Percentiles rank a stretch among this genome's conserved stretches.
Evolutionary conservation across 352 stramenopile species (phyloP).

Genomic region (Globisporangium carolinianum): DNA sequence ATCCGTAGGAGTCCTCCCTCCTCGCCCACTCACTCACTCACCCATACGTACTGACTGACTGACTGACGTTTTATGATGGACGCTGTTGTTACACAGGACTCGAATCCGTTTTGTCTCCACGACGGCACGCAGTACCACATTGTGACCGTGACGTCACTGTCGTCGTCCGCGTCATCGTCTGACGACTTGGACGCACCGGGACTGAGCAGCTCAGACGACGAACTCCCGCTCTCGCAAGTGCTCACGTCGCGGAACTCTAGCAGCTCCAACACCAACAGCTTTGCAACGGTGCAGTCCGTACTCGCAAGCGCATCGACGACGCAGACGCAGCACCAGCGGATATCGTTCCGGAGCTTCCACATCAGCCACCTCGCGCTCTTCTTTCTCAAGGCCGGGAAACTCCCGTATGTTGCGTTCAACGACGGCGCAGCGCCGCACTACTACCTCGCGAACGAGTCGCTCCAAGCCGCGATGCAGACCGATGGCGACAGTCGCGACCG

Average conservation of each 20-base stretch:
- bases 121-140: slow-evolving; percentile 71
- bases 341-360: slow-evolving; percentile 78
- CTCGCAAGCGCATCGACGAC: slow-evolving; percentile 5
- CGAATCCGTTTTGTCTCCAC: slow-evolving; percentile 64
- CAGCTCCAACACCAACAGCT: slow-evolving; percentile 3
- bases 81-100: slow-evolving; percentile 14
- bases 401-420: slow-evolving; percentile 81
- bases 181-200: not conserved
- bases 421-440: slow-evolving; percentile 65
- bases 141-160: slow-evolving; percentile 58
- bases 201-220: slow-evolving; percentile 28
- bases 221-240: slow-evolving; percentile 56
- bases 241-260: slow-evolving; percentile 28
- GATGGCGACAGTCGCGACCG: slow-evolving; percentile 31
- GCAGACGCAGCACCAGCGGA: slow-evolving; percentile 47
- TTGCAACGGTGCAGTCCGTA: slow-evolving; percentile 6
- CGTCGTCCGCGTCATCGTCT: slow-evolving; percentile 17
- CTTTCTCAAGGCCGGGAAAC: slow-evolving; percentile 66
- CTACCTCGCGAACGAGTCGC: slow-evolving; percentile 72
- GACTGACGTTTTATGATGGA: not conserved
- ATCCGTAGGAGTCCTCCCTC: not conserved
- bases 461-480: slow-evolving; percentile 57
- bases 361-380: slow-evolving; percentile 77
- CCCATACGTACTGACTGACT: slow-evolving; percentile 3
- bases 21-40: not conserved